Conservation (phyloP, 805 yeast genomes). For the Blastobotrys terrestris region DNA sequence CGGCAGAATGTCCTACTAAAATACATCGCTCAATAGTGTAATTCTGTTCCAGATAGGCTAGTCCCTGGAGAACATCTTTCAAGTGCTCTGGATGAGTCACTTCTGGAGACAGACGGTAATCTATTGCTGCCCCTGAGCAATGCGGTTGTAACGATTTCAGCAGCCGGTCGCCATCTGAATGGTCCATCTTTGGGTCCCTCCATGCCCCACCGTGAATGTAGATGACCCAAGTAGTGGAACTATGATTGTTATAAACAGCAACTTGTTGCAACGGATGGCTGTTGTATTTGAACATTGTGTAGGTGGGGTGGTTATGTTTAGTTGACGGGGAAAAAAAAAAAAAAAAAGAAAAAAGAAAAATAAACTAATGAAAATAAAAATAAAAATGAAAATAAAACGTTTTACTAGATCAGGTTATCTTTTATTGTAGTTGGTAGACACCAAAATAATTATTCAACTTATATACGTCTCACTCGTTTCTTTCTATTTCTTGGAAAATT, state of each 20-base stretch:
- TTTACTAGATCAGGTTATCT: too few relatives aligned
- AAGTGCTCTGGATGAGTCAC: slow-evolving; percentile 57
- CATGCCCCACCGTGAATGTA: slow-evolving; percentile 88
- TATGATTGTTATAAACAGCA: background rate
- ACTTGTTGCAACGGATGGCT: background rate
- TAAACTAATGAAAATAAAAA: too few relatives aligned
- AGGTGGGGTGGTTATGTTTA: too few relatives aligned
- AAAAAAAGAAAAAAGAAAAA: too few relatives aligned
- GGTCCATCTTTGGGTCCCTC: slow-evolving; percentile 64
- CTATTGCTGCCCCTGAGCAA: slow-evolving; percentile 38
- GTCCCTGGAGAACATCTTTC: slow-evolving; percentile 45
- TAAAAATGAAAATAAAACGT: too few relatives aligned
- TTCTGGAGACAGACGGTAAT: slow-evolving; percentile 63
- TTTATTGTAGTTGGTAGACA: background rate
- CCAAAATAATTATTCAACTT: background rate
- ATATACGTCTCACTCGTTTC: background rate
- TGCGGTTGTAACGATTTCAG: slow-evolving; percentile 23
- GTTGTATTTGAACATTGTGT: background rate
- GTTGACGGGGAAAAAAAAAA: too few relatives aligned
- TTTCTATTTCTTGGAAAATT: slow-evolving; percentile 31
- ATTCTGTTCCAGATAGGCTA: slow-evolving; percentile 26
- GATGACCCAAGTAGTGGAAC: slow-evolving; percentile 30
- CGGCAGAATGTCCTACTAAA: slow-evolving; percentile 74
- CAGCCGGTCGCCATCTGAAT: slow-evolving; percentile 44
- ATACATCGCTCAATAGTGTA: slow-evolving; percentile 27